Conservation (phyloP, 768 basidiomycete genomes). For the Boletus bicolor region DNA sequence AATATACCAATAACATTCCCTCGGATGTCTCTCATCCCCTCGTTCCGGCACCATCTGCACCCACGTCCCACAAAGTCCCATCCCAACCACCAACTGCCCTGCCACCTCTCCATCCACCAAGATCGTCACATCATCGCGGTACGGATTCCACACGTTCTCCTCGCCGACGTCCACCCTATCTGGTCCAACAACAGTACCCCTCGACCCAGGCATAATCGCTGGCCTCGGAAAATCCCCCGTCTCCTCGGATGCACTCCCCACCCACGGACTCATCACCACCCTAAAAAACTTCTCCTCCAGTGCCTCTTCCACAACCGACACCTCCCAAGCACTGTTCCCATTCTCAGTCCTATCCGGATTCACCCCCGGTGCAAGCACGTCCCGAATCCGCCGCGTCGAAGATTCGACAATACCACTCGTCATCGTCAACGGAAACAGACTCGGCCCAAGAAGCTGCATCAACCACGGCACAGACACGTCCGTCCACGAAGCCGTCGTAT, state of each 20-base stretch:
- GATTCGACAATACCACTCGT: slow-evolving; percentile 60
- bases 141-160: slow-evolving; percentile 37
- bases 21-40: slow-evolving; percentile 1
- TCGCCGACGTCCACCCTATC: background rate
- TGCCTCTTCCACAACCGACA: slow-evolving; percentile 39
- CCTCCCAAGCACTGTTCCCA: background rate
- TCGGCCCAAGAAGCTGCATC: slow-evolving; percentile 49
- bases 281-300: slow-evolving; percentile 41
- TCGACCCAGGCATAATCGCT: slow-evolving; percentile 30
- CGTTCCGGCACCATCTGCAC: slow-evolving; percentile 28
- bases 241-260: slow-evolving; percentile 27
- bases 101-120: slow-evolving; percentile 23
- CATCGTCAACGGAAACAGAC: slow-evolving; percentile 55
- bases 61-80: slow-evolving; percentile 37
- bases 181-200: slow-evolving; percentile 19
- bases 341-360: background rate
- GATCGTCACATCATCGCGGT: slow-evolving; percentile 27
- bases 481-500: slow-evolving; percentile 30
- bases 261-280: slow-evolving; percentile 56
- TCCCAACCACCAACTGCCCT: slow-evolving; percentile 21
- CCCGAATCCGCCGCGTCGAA: slow-evolving; percentile 55
- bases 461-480: slow-evolving; percentile 30
- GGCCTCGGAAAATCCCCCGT: slow-evolving; percentile 36
- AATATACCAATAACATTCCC: slow-evolving; percentile 52
- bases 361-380: slow-evolving; percentile 38